These are phyloP conservation scores for Sporothrix curviconia DNA, from an alignment of 2,329 filamentous ascomycete genomes.

Conservation along the genomic window DNA sequence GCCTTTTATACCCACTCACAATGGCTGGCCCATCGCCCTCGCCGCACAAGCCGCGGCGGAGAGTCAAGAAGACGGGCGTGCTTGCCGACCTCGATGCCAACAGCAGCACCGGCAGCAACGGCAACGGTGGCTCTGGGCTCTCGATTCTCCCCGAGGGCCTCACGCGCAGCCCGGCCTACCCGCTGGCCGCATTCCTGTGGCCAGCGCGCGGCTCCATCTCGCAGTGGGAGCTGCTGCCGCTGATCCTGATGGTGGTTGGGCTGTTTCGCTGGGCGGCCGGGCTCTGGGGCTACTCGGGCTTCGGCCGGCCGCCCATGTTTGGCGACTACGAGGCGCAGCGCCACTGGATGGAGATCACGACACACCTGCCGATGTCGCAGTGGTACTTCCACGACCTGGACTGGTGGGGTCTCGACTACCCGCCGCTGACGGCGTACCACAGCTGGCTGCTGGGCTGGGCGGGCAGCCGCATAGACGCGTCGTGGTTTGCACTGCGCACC, in stretches of 20 bases:
- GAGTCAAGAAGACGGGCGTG: conserved; percentile 39
- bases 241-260: conserved; percentile 83
- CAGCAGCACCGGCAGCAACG: conserved; percentile 5
- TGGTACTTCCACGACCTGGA: conserved; percentile 98
- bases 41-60: conserved; percentile 55
- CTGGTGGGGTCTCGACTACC: conserved; percentile 98
- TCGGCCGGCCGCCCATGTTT: conserved; percentile 74
- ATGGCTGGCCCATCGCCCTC: conserved; percentile 47
- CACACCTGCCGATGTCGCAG: conserved; percentile 77
- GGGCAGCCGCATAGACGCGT: conserved; percentile 68
- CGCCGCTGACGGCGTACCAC: conserved; percentile 94
- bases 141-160: conserved; percentile 36
- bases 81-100: conserved; percentile 5
- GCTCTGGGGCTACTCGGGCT: conserved; percentile 92
- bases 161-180: conserved; percentile 66
- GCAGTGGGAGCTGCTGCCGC: conserved; percentile 85
- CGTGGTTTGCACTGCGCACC: conserved; percentile 80
- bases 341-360: conserved; percentile 98
- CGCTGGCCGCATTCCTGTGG: conserved; percentile 90
- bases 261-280: conserved; percentile 90
- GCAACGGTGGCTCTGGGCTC: background rate
- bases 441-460: conserved; percentile 91
- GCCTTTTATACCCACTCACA: background rate
- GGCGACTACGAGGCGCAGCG: conserved; percentile 97
- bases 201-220: conserved; percentile 76